Evolutionary conservation across 495 filamentous ascomycete genomes (phyloP).

Genomic region (Rhypophila decipiens): DNA sequence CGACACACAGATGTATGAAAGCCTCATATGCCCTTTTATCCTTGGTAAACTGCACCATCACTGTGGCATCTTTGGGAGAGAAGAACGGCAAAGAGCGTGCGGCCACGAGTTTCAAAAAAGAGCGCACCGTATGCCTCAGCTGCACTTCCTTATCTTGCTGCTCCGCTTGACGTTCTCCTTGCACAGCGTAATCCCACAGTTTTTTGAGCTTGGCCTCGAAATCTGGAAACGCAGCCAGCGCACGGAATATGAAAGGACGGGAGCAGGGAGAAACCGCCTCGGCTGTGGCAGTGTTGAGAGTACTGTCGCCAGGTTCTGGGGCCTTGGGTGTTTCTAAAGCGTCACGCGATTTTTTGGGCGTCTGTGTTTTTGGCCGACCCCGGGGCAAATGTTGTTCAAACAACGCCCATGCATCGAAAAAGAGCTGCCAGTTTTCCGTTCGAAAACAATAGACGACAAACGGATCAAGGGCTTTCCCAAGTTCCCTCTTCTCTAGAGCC

Average conservation of each 20-base stretch:
- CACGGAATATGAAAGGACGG: background rate
- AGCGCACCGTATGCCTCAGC: background rate
- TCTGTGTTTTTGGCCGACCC: too few species aligned
- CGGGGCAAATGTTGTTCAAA: too few species aligned
- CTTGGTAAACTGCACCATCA: constrained; percentile 21
- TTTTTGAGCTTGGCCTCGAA: background rate
- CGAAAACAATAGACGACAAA: constrained; percentile 19
- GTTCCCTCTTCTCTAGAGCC: constrained; percentile 11
- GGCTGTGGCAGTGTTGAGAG: background rate
- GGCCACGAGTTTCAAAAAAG: constrained; percentile 13
- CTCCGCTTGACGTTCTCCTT: background rate
- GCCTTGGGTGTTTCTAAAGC: too few species aligned
- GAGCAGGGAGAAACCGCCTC: background rate
- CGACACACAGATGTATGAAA: constrained; percentile 15
- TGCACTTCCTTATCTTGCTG: background rate
- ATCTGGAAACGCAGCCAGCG: constrained; percentile 5
- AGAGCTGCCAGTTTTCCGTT: constrained; percentile 15
- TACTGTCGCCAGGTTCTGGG: too few species aligned
- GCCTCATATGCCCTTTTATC: constrained; percentile 24
- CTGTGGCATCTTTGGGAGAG: constrained; percentile 7
- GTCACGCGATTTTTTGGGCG: too few species aligned
- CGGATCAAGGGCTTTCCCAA: constrained; percentile 14
- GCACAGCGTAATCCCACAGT: constrained; percentile 1
- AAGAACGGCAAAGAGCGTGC: constrained; percentile 13
- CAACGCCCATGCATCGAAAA: constrained; percentile 15